phyloP scores from a whole-genome alignment of 768 basidiomycete species.

The Lentinus tigrinus region DNA sequence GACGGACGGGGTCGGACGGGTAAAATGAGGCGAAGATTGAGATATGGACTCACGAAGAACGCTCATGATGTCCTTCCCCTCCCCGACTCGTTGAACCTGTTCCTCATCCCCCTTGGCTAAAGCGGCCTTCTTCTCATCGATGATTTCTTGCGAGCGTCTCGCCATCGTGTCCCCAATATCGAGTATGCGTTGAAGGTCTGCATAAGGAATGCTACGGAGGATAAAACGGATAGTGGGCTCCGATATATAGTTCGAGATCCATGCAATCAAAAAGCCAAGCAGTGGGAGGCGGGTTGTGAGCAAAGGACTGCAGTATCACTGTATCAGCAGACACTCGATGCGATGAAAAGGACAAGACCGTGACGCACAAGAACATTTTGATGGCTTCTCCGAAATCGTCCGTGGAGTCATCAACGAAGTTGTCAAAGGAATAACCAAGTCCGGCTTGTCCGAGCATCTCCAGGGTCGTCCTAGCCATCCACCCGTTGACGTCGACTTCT shows the following conservation, averaged over 20 bases:
- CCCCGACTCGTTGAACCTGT: constrained; percentile 31
- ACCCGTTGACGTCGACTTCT: constrained; percentile 9
- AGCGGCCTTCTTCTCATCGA: constrained; percentile 36
- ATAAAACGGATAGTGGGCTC: background rate
- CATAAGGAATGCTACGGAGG: background rate
- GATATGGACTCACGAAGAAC: constrained; percentile 37
- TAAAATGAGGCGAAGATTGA: too few species aligned
- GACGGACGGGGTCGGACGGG: background rate
- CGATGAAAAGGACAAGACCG: background rate
- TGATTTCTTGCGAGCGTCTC: constrained; percentile 35
- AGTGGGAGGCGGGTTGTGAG: background rate
- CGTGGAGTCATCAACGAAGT: constrained; percentile 4
- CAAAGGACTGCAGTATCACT: background rate
- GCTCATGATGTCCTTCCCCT: constrained; percentile 47
- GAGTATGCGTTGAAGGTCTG: constrained; percentile 30
- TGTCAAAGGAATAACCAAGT: constrained; percentile 16
- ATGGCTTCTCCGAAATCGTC: constrained; percentile 10
- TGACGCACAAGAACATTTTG: constrained; percentile 11
- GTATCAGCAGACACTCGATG: background rate
- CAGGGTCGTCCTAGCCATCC: constrained; percentile 14
- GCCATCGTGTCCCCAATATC: constrained; percentile 38
- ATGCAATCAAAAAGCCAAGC: background rate
- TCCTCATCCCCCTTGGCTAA: constrained; percentile 35
- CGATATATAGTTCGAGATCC: background rate
- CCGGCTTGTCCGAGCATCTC: constrained; percentile 17